phyloP scores from a whole-genome alignment of 2,329 filamentous ascomycete species.

The Ceratocystis eucalypticola region DNA sequence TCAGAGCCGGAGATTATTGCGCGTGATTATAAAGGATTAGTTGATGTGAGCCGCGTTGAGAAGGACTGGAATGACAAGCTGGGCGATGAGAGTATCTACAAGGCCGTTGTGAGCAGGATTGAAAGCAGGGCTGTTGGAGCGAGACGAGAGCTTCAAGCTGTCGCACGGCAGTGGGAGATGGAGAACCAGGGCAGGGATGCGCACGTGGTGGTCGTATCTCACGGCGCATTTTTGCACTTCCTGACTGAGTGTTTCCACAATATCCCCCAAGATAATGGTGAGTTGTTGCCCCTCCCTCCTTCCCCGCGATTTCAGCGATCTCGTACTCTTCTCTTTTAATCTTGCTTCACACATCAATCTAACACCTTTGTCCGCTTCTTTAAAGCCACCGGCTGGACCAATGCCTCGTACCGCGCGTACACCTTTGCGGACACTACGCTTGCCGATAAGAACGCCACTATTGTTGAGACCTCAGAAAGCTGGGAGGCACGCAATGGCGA shows the following conservation, averaged over 20 bases:
- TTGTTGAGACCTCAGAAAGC: slow-evolving; percentile 38
- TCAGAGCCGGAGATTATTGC: slow-evolving; percentile 40
- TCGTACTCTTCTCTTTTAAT: not conserved
- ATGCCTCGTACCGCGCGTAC: slow-evolving; percentile 60
- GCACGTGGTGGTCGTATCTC: slow-evolving; percentile 64
- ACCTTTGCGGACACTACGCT: slow-evolving; percentile 43
- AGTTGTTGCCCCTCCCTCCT: slow-evolving; percentile 20
- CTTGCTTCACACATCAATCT: not conserved
- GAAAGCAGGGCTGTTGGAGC: slow-evolving; percentile 47
- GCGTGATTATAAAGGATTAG: slow-evolving; percentile 45
- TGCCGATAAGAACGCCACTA: slow-evolving; percentile 34
- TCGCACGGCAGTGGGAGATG: slow-evolving; percentile 35
- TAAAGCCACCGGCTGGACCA: slow-evolving; percentile 57
- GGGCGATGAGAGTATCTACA: slow-evolving; percentile 27
- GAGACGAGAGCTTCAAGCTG: slow-evolving; percentile 42
- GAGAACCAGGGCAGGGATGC: slow-evolving; percentile 33
- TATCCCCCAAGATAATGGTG: slow-evolving; percentile 32
- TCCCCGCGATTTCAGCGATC: not conserved
- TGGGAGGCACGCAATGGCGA: slow-evolving; percentile 33
- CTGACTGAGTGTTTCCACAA: slow-evolving; percentile 70
- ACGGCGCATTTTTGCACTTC: slow-evolving; percentile 75
- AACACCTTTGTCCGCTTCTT: not conserved
- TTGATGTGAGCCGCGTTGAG: slow-evolving; percentile 50
- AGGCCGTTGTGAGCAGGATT: slow-evolving; percentile 38
- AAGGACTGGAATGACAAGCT: slow-evolving; percentile 62